phyloP scores from a whole-genome alignment of 805 yeast species.

The Metschnikowia vanudenii region DNA sequence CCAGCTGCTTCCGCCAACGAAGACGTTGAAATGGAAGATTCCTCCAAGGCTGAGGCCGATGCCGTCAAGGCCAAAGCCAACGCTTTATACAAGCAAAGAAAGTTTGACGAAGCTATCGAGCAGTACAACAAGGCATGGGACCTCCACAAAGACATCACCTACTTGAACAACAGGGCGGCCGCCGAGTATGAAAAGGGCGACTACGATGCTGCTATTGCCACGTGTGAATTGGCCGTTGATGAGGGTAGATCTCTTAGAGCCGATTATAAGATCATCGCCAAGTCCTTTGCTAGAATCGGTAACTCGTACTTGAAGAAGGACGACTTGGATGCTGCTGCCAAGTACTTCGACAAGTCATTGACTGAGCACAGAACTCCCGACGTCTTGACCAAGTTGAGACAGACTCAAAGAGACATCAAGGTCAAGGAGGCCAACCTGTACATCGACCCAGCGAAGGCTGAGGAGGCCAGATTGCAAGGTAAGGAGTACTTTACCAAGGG shows the following conservation, averaged over 20 bases:
- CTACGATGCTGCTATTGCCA: slow-evolving; percentile 75
- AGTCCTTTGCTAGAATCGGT: slow-evolving; percentile 91
- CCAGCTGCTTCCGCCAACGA: slow-evolving; percentile 17
- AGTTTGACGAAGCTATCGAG: slow-evolving; percentile 91
- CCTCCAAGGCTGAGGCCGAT: slow-evolving; percentile 55
- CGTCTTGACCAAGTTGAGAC: slow-evolving; percentile 80
- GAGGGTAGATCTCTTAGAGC: slow-evolving; percentile 88
- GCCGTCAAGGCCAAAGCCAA: slow-evolving; percentile 83
- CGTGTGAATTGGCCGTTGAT: slow-evolving; percentile 81
- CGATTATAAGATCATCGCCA: slow-evolving; percentile 88
- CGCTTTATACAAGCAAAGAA: slow-evolving; percentile 74
- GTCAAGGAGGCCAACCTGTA: slow-evolving; percentile 73
- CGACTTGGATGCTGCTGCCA: slow-evolving; percentile 70
- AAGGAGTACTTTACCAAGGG: slow-evolving; percentile 84
- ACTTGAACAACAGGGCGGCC: slow-evolving; percentile 94
- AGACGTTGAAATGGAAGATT: slow-evolving; percentile 37
- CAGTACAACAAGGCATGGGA: slow-evolving; percentile 87
- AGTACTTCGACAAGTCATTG: slow-evolving; percentile 80
- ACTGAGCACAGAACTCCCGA: slow-evolving; percentile 98
- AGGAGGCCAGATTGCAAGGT: slow-evolving; percentile 91
- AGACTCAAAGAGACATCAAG: slow-evolving; percentile 83
- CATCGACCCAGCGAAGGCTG: slow-evolving; percentile 88
- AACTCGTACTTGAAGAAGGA: slow-evolving; percentile 72
- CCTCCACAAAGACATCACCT: slow-evolving; percentile 78
- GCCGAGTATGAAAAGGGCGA: slow-evolving; percentile 97